phyloP scores from a whole-genome alignment of 1,284 basidiomycete species.

The Malassezia pachydermatis region DNA sequence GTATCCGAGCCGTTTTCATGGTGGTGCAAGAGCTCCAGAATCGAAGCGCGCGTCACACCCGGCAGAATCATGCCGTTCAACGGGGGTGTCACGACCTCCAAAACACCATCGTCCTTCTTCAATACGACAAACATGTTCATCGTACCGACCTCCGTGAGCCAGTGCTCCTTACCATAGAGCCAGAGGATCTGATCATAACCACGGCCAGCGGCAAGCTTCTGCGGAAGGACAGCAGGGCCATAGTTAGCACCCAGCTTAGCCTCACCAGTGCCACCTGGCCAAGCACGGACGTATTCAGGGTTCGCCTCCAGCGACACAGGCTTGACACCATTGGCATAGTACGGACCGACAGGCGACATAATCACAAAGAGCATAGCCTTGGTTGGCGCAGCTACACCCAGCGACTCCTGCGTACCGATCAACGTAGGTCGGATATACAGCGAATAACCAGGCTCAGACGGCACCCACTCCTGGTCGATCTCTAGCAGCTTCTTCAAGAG shows the following conservation, averaged over 20 bases:
- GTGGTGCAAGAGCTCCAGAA: conserved; percentile 67
- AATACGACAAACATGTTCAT: conserved; percentile 94
- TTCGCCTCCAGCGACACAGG: conserved; percentile 85
- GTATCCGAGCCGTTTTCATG: conserved; percentile 58
- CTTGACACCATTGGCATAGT: conserved; percentile 91
- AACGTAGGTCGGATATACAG: conserved; percentile 74
- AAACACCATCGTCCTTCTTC: conserved; percentile 59
- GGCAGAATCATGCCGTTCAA: conserved; percentile 91
- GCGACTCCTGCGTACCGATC: conserved; percentile 78
- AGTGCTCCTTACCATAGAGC: conserved; percentile 57
- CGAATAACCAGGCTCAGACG: conserved; percentile 75
- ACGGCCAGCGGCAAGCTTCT: conserved; percentile 66
- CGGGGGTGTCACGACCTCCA: conserved; percentile 56
- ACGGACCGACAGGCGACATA: conserved; percentile 69
- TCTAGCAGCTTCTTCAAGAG: conserved; percentile 80
- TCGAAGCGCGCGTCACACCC: conserved; percentile 79
- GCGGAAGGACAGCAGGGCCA: conserved; percentile 53
- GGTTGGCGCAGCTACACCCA: conserved; percentile 76
- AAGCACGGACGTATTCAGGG: conserved; percentile 62
- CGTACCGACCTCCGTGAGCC: conserved; percentile 57
- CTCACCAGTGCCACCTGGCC: conserved; percentile 44
- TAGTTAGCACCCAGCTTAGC: conserved; percentile 48
- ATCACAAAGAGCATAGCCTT: conserved; percentile 92
- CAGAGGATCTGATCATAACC: conserved; percentile 94
- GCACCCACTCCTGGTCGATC: conserved; percentile 86